Evolutionary conservation across 2,329 filamentous ascomycete genomes (phyloP).

Genomic region (Lecanoromycetidae sp.): DNA sequence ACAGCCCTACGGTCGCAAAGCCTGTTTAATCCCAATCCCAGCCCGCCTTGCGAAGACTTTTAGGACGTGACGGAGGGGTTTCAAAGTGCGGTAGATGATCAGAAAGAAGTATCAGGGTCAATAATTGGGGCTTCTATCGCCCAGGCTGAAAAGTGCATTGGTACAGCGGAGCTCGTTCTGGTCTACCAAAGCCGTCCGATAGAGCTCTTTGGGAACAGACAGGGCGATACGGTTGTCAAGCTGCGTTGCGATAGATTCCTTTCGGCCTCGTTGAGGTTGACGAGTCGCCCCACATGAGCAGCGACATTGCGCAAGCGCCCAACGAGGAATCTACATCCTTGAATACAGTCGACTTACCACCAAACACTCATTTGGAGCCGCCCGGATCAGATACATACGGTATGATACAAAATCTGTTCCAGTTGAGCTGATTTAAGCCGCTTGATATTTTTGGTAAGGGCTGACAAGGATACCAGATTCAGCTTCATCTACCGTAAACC

Average conservation of each 20-base stretch:
- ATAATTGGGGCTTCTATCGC: neutral
- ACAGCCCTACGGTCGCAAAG: conserved; percentile 4
- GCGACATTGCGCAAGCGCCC: conserved; percentile 16
- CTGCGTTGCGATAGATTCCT: conserved; percentile 4
- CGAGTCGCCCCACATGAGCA: conserved; percentile 18
- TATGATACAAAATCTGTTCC: neutral
- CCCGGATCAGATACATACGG: conserved; percentile 5
- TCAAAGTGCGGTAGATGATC: conserved; percentile 6
- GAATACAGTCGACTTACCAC: conserved; percentile 9
- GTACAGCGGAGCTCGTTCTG: too few relatives aligned
- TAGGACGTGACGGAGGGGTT: neutral
- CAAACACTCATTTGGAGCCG: conserved; percentile 8
- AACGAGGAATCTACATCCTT: conserved; percentile 15
- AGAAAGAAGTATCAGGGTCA: neutral
- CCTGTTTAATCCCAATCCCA: neutral
- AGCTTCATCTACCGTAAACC: neutral
- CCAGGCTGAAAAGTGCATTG: too few relatives aligned
- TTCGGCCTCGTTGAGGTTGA: conserved; percentile 12
- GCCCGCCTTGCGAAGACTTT: neutral
- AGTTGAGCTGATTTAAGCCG: neutral
- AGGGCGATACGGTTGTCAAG: neutral
- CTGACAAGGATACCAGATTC: conserved; percentile 1
- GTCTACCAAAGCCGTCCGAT: too few relatives aligned
- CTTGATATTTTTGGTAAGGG: neutral
- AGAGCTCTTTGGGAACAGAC: too few relatives aligned